Evolutionary conservation across 164 flowering plant species (phyloP).

Genomic region (Buxus sempervirens): DNA sequence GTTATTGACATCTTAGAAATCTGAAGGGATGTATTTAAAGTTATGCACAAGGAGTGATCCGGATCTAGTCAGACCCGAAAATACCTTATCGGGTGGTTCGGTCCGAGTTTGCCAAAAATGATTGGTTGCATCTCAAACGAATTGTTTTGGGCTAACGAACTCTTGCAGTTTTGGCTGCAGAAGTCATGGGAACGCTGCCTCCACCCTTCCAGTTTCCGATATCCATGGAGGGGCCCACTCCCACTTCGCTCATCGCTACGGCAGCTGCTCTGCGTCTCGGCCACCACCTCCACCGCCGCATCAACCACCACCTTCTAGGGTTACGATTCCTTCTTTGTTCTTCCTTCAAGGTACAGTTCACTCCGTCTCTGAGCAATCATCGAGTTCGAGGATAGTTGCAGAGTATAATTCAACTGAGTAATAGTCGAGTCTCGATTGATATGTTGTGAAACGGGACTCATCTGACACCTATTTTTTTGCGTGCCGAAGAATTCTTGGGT

Average conservation of each 20-base stretch:
- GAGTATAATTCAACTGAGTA: too few species aligned
- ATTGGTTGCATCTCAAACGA: too few species aligned
- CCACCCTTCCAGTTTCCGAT: conserved; percentile 11
- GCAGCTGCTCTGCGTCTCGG: conserved; percentile 40
- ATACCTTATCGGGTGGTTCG: too few species aligned
- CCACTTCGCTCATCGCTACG: conserved; percentile 29
- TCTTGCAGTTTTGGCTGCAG: too few species aligned
- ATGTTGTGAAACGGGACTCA: not conserved
- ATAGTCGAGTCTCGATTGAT: not conserved
- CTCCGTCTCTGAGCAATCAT: not conserved
- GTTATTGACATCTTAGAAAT: too few species aligned
- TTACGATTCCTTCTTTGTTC: conserved; percentile 25
- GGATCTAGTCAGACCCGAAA: too few species aligned
- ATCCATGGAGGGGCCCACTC: conserved; percentile 20
- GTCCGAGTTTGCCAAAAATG: too few species aligned
- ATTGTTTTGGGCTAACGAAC: too few species aligned
- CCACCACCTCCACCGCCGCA: conserved; percentile 27
- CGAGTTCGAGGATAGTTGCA: too few species aligned
- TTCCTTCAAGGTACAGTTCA: conserved; percentile 35
- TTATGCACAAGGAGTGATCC: too few species aligned
- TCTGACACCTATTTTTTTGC: too few species aligned
- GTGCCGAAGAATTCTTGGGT: not conserved
- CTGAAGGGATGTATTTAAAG: too few species aligned
- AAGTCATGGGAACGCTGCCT: conserved; percentile 9
- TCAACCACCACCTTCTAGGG: conserved; percentile 19